Base-by-base conservation (phyloP, 176 grass and related monocot species). In the Phragmites australis region DNA sequence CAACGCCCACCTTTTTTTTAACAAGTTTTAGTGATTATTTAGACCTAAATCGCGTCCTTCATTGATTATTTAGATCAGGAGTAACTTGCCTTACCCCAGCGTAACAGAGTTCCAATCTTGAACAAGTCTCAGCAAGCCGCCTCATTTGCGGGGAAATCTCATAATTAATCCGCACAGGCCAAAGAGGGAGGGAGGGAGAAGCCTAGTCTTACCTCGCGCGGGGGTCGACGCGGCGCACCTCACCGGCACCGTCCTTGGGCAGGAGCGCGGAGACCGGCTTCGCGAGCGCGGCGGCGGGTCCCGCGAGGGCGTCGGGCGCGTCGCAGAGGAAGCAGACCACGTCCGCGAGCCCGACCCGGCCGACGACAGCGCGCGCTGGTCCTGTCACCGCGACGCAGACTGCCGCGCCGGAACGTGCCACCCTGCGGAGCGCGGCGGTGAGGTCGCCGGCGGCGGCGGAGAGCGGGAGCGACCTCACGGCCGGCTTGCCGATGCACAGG, bases 401-500 rank as follows among this genome's bases (percentile, higher is more conserved):
- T 15, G 76, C 56, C 7, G 81, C 55, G 10, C 80, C 65, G 9
- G 81, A 79, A 19, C 80, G 88, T 7, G 88, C 58, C 26, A 70
- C 74, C 84, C 84, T 91, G 74, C 76, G 67, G 26, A 97, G 88
- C 26, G 84, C 78, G n/a, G 77, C 51, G 71, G 92, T 81, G 23
- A 90, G 83, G 32, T 93, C 93, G 29, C 81, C 78, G 86, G 88
- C 86, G 49, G 94, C 69, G 59, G 94, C 91, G 43, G 94, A 87
- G 69, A 77, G 73, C 81, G 88, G 91, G 73, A 93, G 84, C 51
- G 75, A 85, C 75, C 91, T 97, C 81, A 93, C 83, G 68, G 91
- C 81, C 80, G 94, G 94, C 87, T 97, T 93, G 81, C 94, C 94
- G 83, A 97, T 97, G 94, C 94, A 97, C 86, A 97, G 91, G 78